Base-by-base conservation (phyloP, 2,329 filamentous ascomycete species). In the Venturia pyrina region DNA sequence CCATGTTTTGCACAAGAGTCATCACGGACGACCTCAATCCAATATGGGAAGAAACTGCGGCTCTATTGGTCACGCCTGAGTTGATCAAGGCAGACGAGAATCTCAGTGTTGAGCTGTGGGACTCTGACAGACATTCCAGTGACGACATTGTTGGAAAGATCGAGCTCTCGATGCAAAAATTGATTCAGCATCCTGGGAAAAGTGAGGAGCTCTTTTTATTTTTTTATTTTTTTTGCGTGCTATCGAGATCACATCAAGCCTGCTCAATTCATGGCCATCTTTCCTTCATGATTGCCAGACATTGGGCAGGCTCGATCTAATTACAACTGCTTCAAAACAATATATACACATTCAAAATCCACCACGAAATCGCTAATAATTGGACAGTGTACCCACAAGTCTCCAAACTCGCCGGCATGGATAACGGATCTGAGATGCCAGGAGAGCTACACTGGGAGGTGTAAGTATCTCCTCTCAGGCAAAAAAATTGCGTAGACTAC, bases 71-170 rank as follows among this genome's bases (percentile, higher is more conserved):
- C 6, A 96, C 90, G 0, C 85, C 90, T 0, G 93, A 97, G 69
- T 82, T 96, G 64, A 91, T 98, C 79, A 96, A 95, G 77, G 93
- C 90, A 0, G 89, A 97, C 69, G 95, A 99, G 78, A 91, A 95
- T 73, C 82, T 98, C 4, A 93, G 91, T 11, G 87, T 98, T 69
- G 93, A 98, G 74, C 84, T 98, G 0, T 98, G 95, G 95, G 95
- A 98, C 76, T 96, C 91, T 63, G 95, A 98, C 75, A 85, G 93
- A 59, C 91, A 90, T 50, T 95, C 91, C 11, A 91, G 93, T 0
- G 95, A 98, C 73, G 95, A 98, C 71, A 89, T 97, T 59, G 92
- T 97, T 17, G 95, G 95, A 65, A 97, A 97, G 76, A 86, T 98
- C 21, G 93, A 98, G 73, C 79, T 98, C 3, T 93, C 91, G 44